Conservation (phyloP, 345 rosid genomes). For the Rubroshorea leprosula region DNA sequence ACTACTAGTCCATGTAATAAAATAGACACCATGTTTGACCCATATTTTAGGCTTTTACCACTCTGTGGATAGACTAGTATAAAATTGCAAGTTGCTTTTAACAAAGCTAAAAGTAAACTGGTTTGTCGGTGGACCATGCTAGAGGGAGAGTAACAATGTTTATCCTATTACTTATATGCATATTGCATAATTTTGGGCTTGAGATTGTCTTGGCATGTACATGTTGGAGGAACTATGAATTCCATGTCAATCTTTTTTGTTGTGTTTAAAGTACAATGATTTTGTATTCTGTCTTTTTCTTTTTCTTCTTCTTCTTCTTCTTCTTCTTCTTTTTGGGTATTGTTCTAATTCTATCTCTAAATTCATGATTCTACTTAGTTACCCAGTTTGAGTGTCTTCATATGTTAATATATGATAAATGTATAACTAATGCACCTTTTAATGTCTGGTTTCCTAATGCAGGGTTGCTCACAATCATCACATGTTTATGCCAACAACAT, state of each 20-base stretch:
- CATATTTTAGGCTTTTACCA: background rate
- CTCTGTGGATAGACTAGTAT: background rate
- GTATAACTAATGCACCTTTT: slow-evolving; percentile 3
- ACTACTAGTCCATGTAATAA: background rate
- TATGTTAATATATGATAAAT: background rate
- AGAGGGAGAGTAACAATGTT: background rate
- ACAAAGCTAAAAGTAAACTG: slow-evolving; percentile 4
- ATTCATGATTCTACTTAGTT: background rate
- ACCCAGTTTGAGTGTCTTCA: slow-evolving; percentile 7
- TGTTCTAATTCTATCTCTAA: slow-evolving; percentile 4
- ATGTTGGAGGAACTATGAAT: background rate
- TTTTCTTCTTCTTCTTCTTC: too few relatives aligned
- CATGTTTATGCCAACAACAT: slow-evolving; percentile 91
- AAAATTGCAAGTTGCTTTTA: background rate
- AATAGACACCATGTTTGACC: background rate
- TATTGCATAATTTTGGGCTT: too few relatives aligned
- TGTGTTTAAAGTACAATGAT: background rate
- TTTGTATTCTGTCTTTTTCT: background rate
- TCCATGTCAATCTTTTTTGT: background rate
- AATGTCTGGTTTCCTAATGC: slow-evolving; percentile 22
- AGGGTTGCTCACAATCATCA: slow-evolving; percentile 95
- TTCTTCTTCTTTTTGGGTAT: background rate
- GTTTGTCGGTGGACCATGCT: background rate
- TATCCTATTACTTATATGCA: background rate
- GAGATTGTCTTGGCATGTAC: background rate